These are phyloP conservation scores for Cryomyces minteri DNA, from an alignment of 495 filamentous ascomycete genomes.

Conservation along the genomic window DNA sequence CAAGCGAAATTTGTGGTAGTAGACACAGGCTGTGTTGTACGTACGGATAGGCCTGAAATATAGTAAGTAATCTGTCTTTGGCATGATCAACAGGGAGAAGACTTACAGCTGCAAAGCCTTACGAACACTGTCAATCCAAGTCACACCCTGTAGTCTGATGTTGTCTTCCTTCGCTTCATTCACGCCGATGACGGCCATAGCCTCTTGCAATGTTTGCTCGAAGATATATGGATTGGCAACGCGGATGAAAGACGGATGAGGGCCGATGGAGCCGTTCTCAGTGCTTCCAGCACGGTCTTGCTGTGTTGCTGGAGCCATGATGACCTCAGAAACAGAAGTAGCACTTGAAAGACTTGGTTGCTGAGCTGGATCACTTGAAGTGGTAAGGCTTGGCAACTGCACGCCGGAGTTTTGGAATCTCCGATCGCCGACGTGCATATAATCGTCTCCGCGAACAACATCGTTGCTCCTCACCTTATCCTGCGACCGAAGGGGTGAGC, in stretches of 20 bases:
- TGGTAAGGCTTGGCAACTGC: no score
- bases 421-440: no score
- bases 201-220: constrained; percentile 39
- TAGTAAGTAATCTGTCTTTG: not conserved
- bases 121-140: constrained; percentile 65
- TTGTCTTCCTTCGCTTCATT: constrained; percentile 46
- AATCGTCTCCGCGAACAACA: no score
- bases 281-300: no score
- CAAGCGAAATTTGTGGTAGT: constrained; percentile 80
- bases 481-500: no score
- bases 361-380: no score
- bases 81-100: constrained; percentile 2
- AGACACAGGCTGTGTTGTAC: constrained; percentile 64
- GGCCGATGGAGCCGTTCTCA: constrained; percentile 17
- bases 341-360: no score
- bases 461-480: no score
- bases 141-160: constrained; percentile 54
- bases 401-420: no score
- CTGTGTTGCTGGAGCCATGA: no score
- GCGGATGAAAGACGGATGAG: constrained; percentile 55
- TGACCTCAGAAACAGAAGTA: no score
- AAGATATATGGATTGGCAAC: constrained; percentile 51
- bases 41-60: constrained; percentile 51
- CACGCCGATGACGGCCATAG: constrained; percentile 32
- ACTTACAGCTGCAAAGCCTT: constrained; percentile 51